A percentile compares a stretch with the other conserved stretches of the same genome.
These are phyloP conservation scores for Pseudonitzschia pungens DNA, from an alignment of 108 stramenopile species.

Conservation along the genomic window DNA sequence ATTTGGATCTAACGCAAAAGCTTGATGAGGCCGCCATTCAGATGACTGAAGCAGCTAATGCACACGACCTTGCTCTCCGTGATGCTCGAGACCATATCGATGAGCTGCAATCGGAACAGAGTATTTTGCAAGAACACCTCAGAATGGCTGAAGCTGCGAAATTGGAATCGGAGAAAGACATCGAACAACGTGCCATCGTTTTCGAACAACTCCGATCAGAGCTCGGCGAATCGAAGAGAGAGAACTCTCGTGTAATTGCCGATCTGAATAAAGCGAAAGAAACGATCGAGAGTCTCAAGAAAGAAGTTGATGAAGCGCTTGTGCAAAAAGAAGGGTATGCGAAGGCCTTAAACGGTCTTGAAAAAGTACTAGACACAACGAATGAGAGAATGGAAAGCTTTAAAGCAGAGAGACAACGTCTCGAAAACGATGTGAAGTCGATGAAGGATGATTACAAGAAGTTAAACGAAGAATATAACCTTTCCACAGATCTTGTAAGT, in stretches of 20 bases:
- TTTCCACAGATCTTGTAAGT: neutral
- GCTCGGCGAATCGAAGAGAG: neutral
- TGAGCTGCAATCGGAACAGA: neutral
- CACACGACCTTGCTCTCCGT: neutral
- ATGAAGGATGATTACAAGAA: neutral
- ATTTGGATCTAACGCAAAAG: neutral
- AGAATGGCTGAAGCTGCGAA: neutral
- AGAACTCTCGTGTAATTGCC: neutral
- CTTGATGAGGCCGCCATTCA: neutral
- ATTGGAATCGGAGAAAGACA: neutral
- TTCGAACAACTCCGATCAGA: neutral
- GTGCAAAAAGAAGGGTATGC: neutral
- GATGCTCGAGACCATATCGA: neutral
- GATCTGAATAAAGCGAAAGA: neutral
- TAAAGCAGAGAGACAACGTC: neutral
- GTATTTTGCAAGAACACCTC: neutral
- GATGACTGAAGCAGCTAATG: neutral
- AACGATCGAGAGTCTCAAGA: neutral
- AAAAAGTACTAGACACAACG: neutral
- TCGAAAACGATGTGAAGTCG: neutral
- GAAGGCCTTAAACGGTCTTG: neutral
- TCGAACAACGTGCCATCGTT: neutral
- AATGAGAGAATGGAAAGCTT: neutral
- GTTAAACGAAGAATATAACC: neutral
- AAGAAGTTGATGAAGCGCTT: neutral